phyloP scores from a whole-genome alignment of 768 basidiomycete genomes.

The Pluteus cervinus region DNA sequence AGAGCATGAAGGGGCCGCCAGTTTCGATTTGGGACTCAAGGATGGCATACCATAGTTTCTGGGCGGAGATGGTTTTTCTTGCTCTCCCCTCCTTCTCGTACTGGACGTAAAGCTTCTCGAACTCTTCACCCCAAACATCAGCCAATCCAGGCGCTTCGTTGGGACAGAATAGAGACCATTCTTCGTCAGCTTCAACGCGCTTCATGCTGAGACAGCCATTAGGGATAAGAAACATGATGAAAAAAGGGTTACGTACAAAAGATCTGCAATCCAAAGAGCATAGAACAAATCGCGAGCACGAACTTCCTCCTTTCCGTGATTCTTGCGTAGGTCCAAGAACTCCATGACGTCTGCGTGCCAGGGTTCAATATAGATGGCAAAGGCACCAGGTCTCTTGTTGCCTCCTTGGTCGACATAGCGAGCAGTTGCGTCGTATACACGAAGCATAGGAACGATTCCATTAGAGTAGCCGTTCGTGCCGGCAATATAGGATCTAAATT shows the following conservation, averaged over 20 bases:
- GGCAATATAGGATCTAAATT: conserved; percentile 86
- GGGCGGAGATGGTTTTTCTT: conserved; percentile 81
- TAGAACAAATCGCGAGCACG: conserved; percentile 97
- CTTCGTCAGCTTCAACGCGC: conserved; percentile 80
- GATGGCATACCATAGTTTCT: conserved; percentile 98
- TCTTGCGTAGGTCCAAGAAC: conserved; percentile 96
- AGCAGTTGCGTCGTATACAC: conserved; percentile 95
- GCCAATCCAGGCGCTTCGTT: conserved; percentile 89
- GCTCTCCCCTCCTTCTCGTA: conserved; percentile 91
- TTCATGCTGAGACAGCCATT: conserved; percentile 70
- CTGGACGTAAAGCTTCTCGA: conserved; percentile 76
- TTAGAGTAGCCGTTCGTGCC: conserved; percentile 99
- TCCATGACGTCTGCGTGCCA: conserved; percentile 99
- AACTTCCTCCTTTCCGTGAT: conserved; percentile 97
- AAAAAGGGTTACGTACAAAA: conserved; percentile 61
- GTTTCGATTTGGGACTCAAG: conserved; percentile 98
- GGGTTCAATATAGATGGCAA: conserved; percentile 97
- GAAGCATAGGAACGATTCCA: conserved; percentile 98
- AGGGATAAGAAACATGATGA: background rate
- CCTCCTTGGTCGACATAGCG: conserved; percentile 99
- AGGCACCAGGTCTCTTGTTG: conserved; percentile 98
- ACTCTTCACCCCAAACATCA: conserved; percentile 87
- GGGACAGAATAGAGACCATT: conserved; percentile 98
- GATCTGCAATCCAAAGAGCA: conserved; percentile 95
- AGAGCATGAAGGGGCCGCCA: conserved; percentile 98